Evolutionary conservation across 2,329 filamentous ascomycete species (phyloP).

Genomic region (Neocucurbitaria cava): DNA sequence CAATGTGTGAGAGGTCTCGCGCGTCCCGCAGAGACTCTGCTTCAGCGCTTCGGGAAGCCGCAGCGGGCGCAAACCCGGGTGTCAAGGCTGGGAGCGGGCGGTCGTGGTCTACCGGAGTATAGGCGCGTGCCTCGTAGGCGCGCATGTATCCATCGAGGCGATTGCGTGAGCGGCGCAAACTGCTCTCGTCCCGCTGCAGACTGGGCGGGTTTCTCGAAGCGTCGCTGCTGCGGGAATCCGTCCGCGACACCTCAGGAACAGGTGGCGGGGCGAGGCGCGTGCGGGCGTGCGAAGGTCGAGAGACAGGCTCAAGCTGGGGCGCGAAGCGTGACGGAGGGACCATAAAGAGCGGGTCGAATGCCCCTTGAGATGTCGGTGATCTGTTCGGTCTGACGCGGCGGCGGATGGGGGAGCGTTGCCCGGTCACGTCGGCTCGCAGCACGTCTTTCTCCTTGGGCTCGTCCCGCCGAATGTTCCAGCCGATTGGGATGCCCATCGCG

Average conservation of each 20-base stretch:
- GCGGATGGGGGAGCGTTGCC: conserved; percentile 65
- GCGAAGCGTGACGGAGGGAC: conserved; percentile 18
- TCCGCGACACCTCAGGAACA: conserved; percentile 40
- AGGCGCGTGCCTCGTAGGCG: conserved; percentile 18
- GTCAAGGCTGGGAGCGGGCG: conserved; percentile 40
- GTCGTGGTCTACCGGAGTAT: conserved; percentile 7
- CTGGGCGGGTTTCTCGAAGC: conserved; percentile 18
- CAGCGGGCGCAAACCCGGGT: conserved; percentile 45
- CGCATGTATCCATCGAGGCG: conserved; percentile 19
- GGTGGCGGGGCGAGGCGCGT: conserved; percentile 39
- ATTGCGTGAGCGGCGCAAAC: conserved; percentile 18
- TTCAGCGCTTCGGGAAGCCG: conserved; percentile 18
- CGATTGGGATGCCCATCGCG: conserved; percentile 60
- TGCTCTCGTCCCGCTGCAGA: conserved; percentile 19
- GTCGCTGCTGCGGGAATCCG: conserved; percentile 23
- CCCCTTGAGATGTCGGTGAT: conserved; percentile 26
- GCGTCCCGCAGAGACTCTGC: conserved; percentile 9
- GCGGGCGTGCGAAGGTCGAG: conserved; percentile 27
- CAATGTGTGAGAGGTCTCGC: conserved; percentile 3
- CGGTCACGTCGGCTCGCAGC: conserved; percentile 60
- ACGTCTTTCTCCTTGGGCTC: conserved; percentile 52
- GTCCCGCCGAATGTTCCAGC: conserved; percentile 58
- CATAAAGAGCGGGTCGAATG: conserved; percentile 26
- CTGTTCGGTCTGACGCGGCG: conserved; percentile 50
- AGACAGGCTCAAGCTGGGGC: conserved; percentile 15